These are phyloP conservation scores for Guyanaporus albipodus DNA, from an alignment of 768 basidiomycete genomes.

Conservation along the genomic window DNA sequence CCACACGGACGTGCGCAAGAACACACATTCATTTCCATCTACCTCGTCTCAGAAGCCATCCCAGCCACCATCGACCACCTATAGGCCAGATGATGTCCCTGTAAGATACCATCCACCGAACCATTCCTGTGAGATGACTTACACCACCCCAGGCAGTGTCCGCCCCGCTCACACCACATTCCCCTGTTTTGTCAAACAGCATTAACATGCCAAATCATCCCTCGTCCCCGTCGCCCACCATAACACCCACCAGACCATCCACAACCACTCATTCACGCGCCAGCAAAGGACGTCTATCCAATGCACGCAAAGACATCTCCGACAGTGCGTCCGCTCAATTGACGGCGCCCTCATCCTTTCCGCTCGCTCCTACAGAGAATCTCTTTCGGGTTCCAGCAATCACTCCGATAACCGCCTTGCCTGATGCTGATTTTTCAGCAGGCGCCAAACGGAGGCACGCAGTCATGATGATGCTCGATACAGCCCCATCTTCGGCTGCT, in stretches of 20 bases:
- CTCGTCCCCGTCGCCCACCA: constrained; percentile 29
- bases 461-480: constrained; percentile 73
- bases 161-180: constrained; percentile 33
- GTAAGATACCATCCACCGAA: constrained; percentile 29
- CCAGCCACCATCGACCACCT: constrained; percentile 13
- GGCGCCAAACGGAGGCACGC: constrained; percentile 75
- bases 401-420: constrained; percentile 30
- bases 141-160: constrained; percentile 13
- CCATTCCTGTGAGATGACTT: neutral
- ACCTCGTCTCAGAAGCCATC: constrained; percentile 17
- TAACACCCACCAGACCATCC: constrained; percentile 16
- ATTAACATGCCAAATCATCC: constrained; percentile 16
- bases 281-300: constrained; percentile 28
- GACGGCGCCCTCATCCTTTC: constrained; percentile 17
- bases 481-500: constrained; percentile 38
- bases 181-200: constrained; percentile 22
- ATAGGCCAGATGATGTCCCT: constrained; percentile 17
- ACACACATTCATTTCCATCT: constrained; percentile 14
- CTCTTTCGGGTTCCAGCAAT: constrained; percentile 25
- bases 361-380: constrained; percentile 29
- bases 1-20: constrained; percentile 19
- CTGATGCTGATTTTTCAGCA: constrained; percentile 37
- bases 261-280: constrained; percentile 19
- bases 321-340: constrained; percentile 15
- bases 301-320: constrained; percentile 27